Base-by-base conservation (phyloP, 2,329 filamentous ascomycete species). In the Scleromitrula shiraiana region DNA sequence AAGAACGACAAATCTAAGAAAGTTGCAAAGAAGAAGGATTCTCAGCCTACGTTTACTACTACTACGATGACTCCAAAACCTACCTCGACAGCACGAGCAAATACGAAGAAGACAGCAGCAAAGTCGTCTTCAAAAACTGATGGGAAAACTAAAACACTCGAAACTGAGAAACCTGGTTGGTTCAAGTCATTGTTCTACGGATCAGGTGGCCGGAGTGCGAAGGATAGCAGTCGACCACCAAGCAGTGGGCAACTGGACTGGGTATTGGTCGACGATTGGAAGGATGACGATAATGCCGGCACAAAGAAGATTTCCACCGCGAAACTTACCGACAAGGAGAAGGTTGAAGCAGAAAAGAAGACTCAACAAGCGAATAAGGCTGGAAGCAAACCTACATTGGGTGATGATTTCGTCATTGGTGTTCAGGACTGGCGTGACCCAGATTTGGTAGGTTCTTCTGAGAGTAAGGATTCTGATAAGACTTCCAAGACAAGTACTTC, bases 341-440 rank as follows among this genome's bases (percentile, higher is more conserved):
- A 63, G 46, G 46, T 54, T 41, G 53, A 64, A 49, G 46, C 59
- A 35, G 60, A 61, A 49, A 49, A 54, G 39, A 62, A 58, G 38
- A 60, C 56, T n/a, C 23, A 44, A n/a, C 49, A 41, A 36, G 46
- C 46, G 55, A 62, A 26, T 20, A 55, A 50, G 30, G 49, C n/a
- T 10, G 22, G 37, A 26, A 33, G 27, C 6, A 47, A 35, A 15
- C 26, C 20, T 46, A n/a, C 36, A 10, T n/a, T 62, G 19, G 65
- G 70, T 39, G 83, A 88, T 62, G 78, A 75, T 49, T 91, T 90
- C 62, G 75, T 85, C 37, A 90, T 91, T 58, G 87, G 86, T n/a
- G 80, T 89, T 10, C 85, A 93, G 56, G 87, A 93, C 62, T 91
- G 87, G 87, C 77, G 86, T 56, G 87, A 93, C 63, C 83, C 85